phyloP scores from a whole-genome alignment of 2,329 filamentous ascomycete species.

The Ceratocystis destructans region DNA sequence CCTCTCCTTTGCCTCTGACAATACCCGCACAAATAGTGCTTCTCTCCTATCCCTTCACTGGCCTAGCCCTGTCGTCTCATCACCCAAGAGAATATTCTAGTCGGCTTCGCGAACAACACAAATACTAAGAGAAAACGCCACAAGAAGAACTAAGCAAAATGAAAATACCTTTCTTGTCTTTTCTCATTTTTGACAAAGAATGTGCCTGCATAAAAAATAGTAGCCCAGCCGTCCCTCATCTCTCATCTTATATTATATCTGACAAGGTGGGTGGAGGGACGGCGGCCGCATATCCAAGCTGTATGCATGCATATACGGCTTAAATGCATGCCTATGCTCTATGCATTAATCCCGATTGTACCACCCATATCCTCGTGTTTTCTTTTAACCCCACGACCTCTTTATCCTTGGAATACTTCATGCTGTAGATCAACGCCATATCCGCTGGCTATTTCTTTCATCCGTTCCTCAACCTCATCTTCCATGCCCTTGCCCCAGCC shows the following conservation, averaged over 20 bases:
- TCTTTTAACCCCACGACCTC: background rate
- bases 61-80: background rate
- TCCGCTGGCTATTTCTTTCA: conserved; percentile 78
- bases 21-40: no score
- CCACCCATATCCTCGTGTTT: background rate
- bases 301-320: background rate
- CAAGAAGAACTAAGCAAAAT: background rate
- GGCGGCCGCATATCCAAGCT: no score
- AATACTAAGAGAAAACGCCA: background rate
- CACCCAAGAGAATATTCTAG: background rate
- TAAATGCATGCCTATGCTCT: background rate
- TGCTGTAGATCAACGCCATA: conserved; percentile 86
- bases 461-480: conserved; percentile 77
- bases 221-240: background rate
- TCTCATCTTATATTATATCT: background rate
- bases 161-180: background rate
- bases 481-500: conserved; percentile 78
- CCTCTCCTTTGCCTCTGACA: background rate
- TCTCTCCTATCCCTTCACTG: no score
- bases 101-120: background rate
- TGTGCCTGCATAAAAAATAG: background rate
- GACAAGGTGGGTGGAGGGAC: no score
- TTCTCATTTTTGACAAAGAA: background rate
- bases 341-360: background rate
- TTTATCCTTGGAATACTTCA: conserved; percentile 69